These are phyloP conservation scores for Mucor racemosus DNA, from an alignment of 371 early-diverging fungal species.

Conservation along the genomic window DNA sequence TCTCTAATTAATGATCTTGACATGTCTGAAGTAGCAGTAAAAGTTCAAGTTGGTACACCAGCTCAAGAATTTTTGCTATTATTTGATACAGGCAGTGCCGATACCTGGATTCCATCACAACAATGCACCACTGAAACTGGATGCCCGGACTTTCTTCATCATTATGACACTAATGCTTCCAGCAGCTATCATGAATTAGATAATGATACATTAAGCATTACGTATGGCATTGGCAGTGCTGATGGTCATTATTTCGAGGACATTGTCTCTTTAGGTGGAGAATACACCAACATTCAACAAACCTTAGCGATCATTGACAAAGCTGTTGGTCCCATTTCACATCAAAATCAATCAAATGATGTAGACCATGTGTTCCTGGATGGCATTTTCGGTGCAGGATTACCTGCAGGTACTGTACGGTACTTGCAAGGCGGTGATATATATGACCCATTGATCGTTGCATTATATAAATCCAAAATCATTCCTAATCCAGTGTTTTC, in stretches of 20 bases:
- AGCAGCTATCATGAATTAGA: conserved; percentile 45
- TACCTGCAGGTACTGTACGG: conserved; percentile 35
- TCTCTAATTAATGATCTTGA: conserved; percentile 40
- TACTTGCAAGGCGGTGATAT: conserved; percentile 2
- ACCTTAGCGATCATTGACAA: conserved; percentile 42
- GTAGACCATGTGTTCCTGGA: conserved; percentile 43
- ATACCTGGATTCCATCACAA: conserved; percentile 50
- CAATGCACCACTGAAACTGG: conserved; percentile 26
- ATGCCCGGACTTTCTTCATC: conserved; percentile 35
- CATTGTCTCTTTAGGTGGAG: conserved; percentile 49
- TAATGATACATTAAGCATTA: conserved; percentile 54
- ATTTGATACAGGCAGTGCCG: conserved; percentile 66
- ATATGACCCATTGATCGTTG: conserved; percentile 37
- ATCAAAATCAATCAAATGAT: conserved; percentile 40
- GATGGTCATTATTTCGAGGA: conserved; percentile 63
- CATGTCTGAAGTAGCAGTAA: conserved; percentile 34
- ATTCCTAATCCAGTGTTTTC: conserved; percentile 50
- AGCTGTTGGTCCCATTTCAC: conserved; percentile 20
- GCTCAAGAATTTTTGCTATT: conserved; percentile 64
- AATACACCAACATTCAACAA: conserved; percentile 48
- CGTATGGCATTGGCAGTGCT: conserved; percentile 65
- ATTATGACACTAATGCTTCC: conserved; percentile 58
- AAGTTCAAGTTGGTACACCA: conserved; percentile 67
- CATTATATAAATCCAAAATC: conserved; percentile 32
- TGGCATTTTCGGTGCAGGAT: conserved; percentile 40